Evolutionary conservation across 1,139 yeast species (phyloP).

Genomic region (Nadsonia starkeyi-henricii): DNA sequence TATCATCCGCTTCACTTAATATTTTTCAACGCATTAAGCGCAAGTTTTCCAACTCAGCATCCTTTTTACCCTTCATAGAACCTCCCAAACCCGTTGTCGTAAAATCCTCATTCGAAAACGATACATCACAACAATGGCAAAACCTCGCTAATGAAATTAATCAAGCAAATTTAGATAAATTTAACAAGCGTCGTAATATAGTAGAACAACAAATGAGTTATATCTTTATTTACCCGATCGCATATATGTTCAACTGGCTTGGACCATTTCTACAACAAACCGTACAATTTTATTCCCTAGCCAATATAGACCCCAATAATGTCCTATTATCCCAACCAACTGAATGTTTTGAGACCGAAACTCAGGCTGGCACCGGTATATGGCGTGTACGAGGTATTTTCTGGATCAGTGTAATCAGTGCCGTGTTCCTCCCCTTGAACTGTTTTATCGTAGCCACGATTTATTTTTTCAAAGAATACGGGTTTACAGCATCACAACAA

Average conservation of each 20-base stretch:
- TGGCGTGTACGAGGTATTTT: not conserved
- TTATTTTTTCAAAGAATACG: not conserved
- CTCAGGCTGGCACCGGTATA: not conserved
- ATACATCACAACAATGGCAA: not conserved
- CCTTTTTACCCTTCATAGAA: not conserved
- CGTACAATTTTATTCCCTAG: conserved; percentile 1
- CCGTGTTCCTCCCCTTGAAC: not conserved
- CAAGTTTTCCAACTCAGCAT: not conserved
- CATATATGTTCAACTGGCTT: conserved; percentile 3
- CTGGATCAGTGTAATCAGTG: not conserved
- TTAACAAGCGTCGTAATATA: conserved; percentile 1
- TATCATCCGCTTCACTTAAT: too few species aligned
- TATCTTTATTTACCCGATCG: conserved; percentile 5
- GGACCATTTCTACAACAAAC: conserved; percentile 6
- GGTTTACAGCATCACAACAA: not conserved
- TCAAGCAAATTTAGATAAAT: conserved; percentile 3
- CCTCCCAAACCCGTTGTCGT: not conserved
- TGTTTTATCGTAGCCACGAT: not conserved
- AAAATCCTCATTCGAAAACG: not conserved
- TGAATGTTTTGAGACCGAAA: not conserved
- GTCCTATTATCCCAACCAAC: not conserved
- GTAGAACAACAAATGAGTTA: conserved; percentile 6
- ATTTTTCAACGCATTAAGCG: too few species aligned
- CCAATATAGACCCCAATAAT: not conserved
- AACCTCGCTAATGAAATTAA: not conserved